Evolutionary conservation across 139 green algal species (phyloP).

Genomic region (Pseudopediastrum boryanum): DNA sequence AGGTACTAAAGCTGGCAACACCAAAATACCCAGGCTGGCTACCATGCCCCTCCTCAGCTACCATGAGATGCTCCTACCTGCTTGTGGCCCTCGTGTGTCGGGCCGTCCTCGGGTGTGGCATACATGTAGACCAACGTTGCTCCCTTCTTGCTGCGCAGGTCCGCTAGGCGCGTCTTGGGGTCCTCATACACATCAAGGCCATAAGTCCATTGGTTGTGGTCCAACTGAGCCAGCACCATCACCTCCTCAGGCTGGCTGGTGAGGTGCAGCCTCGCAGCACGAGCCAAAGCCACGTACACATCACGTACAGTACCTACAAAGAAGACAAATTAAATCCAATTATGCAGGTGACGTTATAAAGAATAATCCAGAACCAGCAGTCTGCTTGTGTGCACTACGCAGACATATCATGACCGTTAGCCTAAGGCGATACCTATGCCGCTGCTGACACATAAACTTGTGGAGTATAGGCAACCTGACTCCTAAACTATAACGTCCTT

Average conservation of each 20-base stretch:
- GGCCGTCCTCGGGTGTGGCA: constrained; percentile 1
- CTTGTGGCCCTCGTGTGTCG: constrained; percentile 4
- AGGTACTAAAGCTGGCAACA: too few species aligned
- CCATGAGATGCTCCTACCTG: too few species aligned
- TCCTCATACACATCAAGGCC: constrained; percentile 14
- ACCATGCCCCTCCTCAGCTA: too few species aligned
- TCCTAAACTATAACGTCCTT: too few species aligned
- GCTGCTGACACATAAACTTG: constrained; percentile 6
- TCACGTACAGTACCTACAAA: constrained; percentile 50
- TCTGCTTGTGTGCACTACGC: too few species aligned
- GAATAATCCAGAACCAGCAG: too few species aligned
- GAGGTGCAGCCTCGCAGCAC: neutral
- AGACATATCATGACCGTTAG: too few species aligned
- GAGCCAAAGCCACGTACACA: constrained; percentile 53
- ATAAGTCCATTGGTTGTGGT: constrained; percentile 1
- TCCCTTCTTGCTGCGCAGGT: constrained; percentile 1
- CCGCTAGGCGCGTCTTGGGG: constrained; percentile 8
- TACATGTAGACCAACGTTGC: neutral
- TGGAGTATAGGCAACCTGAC: too few species aligned
- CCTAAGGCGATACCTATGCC: neutral
- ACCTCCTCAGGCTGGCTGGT: constrained; percentile 36
- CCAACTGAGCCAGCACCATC: constrained; percentile 47
- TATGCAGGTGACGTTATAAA: too few species aligned
- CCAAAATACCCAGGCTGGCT: too few species aligned
- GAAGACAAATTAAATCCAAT: neutral